Evolutionary conservation across 352 stramenopile genomes (phyloP).

Genomic region (Peronospora tabacina): DNA sequence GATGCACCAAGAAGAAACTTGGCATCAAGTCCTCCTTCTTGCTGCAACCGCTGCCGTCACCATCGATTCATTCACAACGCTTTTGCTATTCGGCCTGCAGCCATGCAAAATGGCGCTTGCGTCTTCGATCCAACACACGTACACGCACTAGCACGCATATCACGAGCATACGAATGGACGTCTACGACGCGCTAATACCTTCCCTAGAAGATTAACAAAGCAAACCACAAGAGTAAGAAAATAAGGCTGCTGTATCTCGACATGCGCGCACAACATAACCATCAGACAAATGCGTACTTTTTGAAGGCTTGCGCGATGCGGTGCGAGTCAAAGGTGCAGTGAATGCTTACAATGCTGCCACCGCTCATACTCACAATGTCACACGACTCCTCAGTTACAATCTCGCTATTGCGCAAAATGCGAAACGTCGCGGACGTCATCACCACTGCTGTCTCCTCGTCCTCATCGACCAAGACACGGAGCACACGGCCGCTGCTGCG

Average conservation of each 20-base stretch:
- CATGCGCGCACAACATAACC: not conserved
- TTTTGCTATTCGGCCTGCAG: constrained; percentile 10
- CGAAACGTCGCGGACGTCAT: constrained; percentile 85
- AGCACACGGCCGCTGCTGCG: constrained; percentile 74
- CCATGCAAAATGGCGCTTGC: constrained; percentile 5
- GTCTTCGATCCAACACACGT: constrained; percentile 17
- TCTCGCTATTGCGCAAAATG: constrained; percentile 81
- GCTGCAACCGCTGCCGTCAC: not conserved
- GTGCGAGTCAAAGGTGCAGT: constrained; percentile 85
- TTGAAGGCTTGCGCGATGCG: constrained; percentile 74
- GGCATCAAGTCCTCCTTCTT: constrained; percentile 1
- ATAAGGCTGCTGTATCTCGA: constrained; percentile 5
- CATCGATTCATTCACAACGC: constrained; percentile 21
- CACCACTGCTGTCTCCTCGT: constrained; percentile 81
- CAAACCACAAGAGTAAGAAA: constrained; percentile 12
- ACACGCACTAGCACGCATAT: constrained; percentile 32
- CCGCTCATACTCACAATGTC: constrained; percentile 75
- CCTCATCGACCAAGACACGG: constrained; percentile 75
- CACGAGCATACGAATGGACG: constrained; percentile 23
- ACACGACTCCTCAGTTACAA: constrained; percentile 80
- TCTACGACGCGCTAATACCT: constrained; percentile 69
- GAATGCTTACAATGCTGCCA: constrained; percentile 72
- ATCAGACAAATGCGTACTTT: constrained; percentile 48
- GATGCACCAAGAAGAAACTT: constrained; percentile 2
- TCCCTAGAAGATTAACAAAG: constrained; percentile 37